Conservation (phyloP, 169 alveolate species). For the Cryptosporidium ryanae region DNA sequence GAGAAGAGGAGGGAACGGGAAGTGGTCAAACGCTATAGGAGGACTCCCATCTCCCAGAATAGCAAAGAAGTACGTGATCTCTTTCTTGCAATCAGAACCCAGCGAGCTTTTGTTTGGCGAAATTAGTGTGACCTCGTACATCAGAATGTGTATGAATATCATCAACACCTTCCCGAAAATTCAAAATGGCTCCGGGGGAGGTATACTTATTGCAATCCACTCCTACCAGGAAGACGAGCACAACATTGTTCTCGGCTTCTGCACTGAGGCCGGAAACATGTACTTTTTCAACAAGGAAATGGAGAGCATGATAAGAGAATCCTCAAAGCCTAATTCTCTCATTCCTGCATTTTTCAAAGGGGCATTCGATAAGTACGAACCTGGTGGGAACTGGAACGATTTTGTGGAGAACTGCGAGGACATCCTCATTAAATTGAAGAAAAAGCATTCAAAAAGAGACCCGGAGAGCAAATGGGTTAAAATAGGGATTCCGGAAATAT, state of each 20-base stretch:
- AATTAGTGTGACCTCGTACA: slow-evolving; percentile 22
- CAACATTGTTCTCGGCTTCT: slow-evolving; percentile 43
- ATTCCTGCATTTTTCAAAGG: slow-evolving; percentile 39
- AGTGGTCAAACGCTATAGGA: slow-evolving; percentile 69
- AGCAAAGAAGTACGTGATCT: slow-evolving; percentile 28
- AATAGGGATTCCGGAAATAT: slow-evolving; percentile 35
- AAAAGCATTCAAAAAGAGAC: slow-evolving; percentile 4
- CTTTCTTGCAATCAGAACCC: slow-evolving; percentile 35
- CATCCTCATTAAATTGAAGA: slow-evolving; percentile 1
- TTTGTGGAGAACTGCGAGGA: slow-evolving; percentile 68
- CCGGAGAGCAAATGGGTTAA: slow-evolving; percentile 22
- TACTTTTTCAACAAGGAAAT: slow-evolving; percentile 53
- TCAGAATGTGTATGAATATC: slow-evolving; percentile 38
- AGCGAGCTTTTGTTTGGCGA: slow-evolving; percentile 21
- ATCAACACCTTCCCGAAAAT: slow-evolving; percentile 45
- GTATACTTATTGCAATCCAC: slow-evolving; percentile 47
- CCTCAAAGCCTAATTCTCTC: slow-evolving; percentile 56
- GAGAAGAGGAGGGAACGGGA: slow-evolving; percentile 67
- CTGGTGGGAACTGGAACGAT: slow-evolving; percentile 67
- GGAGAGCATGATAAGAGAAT: slow-evolving; percentile 54
- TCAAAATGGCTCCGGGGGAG: slow-evolving; percentile 66
- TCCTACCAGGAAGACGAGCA: slow-evolving; percentile 65
- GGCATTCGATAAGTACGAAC: slow-evolving; percentile 35
- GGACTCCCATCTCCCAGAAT: slow-evolving; percentile 71
- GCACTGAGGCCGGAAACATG: slow-evolving; percentile 60